Percentiles rank a stretch among this genome's conserved stretches.
Conservation (phyloP, 2,329 filamentous ascomycete genomes). For the Nemania diffusa region DNA sequence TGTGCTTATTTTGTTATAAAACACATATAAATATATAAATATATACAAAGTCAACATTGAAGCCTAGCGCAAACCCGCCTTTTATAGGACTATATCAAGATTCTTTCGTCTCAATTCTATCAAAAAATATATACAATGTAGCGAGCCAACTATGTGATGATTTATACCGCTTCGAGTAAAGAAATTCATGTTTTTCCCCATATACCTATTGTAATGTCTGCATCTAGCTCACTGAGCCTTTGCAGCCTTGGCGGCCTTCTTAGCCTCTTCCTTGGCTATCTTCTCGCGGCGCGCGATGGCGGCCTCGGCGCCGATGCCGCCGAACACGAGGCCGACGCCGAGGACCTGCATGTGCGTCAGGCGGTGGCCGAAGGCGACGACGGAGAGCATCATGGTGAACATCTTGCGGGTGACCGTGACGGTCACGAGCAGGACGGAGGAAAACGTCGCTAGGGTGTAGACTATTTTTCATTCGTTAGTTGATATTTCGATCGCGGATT, state of each 20-base stretch:
- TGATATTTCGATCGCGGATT: slow-evolving; percentile 29
- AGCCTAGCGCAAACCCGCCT: not conserved
- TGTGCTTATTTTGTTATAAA: not conserved
- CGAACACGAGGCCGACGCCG: slow-evolving; percentile 92
- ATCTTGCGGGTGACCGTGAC: slow-evolving; percentile 98
- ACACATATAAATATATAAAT: not conserved
- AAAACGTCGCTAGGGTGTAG: slow-evolving; percentile 93
- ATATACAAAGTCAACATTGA: not conserved
- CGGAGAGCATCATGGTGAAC: slow-evolving; percentile 98
- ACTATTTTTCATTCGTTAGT: slow-evolving; percentile 57
- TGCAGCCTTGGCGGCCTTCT: slow-evolving; percentile 55
- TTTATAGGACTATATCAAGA: not conserved
- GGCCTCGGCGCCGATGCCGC: slow-evolving; percentile 92
- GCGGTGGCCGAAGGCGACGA: slow-evolving; percentile 91
- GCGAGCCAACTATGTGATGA: not conserved
- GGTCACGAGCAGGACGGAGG: slow-evolving; percentile 89
- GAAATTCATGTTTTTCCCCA: not conserved
- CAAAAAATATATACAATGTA: not conserved
- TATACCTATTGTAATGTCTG: not conserved
- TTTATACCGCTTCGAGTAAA: not conserved
- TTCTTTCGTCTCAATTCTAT: not conserved
- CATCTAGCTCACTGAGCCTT: slow-evolving; percentile 34
- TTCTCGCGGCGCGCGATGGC: slow-evolving; percentile 85
- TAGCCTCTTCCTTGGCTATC: slow-evolving; percentile 77
- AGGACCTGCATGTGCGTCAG: slow-evolving; percentile 92